Conservation (phyloP, 495 filamentous ascomycete species). For the Wilcoxina mikolae region DNA sequence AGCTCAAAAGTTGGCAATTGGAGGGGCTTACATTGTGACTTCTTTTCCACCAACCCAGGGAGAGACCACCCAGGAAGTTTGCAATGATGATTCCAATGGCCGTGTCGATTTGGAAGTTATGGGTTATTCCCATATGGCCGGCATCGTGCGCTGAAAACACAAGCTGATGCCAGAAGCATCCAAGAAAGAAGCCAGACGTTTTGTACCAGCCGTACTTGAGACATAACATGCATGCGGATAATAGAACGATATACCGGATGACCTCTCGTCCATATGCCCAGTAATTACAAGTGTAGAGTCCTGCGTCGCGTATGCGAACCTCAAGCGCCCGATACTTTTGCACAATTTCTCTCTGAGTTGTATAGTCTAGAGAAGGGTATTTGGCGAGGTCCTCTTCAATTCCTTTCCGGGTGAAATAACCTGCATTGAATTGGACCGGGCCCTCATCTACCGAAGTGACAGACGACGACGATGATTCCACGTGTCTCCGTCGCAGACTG, state of each 20-base stretch:
- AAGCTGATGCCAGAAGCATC: conserved; percentile 86
- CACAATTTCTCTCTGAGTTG: conserved; percentile 64
- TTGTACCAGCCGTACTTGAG: conserved; percentile 61
- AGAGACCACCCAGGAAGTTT: conserved; percentile 80
- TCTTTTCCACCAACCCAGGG: conserved; percentile 89
- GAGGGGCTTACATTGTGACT: conserved; percentile 56
- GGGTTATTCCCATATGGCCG: conserved; percentile 94
- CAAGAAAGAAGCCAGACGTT: conserved; percentile 59
- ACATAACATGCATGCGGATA: conserved; percentile 50
- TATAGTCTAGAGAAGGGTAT: conserved; percentile 65
- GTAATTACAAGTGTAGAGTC: conserved; percentile 79
- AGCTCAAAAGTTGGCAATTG: background rate
- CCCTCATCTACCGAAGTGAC: conserved; percentile 36
- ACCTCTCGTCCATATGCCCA: conserved; percentile 61
- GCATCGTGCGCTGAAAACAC: conserved; percentile 94
- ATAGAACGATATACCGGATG: conserved; percentile 50
- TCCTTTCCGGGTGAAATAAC: conserved; percentile 57
- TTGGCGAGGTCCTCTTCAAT: conserved; percentile 61
- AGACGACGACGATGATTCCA: conserved; percentile 27
- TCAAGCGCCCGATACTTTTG: conserved; percentile 64
- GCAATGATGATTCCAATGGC: conserved; percentile 82
- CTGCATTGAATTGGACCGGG: conserved; percentile 47
- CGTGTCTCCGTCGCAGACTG: conserved; percentile 23
- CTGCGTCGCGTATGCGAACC: conserved; percentile 53
- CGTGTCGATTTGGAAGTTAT: conserved; percentile 66